Evolutionary conservation across 768 basidiomycete species (phyloP).

Genomic region (Collybia mongolica): DNA sequence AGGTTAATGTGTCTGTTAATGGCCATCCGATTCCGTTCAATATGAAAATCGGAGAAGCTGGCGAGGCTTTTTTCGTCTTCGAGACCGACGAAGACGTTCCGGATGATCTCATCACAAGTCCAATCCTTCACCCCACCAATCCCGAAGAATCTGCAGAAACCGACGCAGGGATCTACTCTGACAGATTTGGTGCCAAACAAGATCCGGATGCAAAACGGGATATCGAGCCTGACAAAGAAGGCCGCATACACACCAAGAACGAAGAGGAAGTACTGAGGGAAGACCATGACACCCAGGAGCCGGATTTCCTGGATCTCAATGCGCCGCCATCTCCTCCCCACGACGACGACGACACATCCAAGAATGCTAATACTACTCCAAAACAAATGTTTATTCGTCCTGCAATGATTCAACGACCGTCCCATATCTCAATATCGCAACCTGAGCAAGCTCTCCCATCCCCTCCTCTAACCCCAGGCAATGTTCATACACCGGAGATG

Average conservation of each 20-base stretch:
- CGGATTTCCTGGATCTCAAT: slow-evolving; percentile 86
- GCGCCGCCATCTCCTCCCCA: slow-evolving; percentile 33
- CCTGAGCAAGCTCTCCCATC: slow-evolving; percentile 26
- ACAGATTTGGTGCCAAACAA: slow-evolving; percentile 41
- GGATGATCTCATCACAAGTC: slow-evolving; percentile 90
- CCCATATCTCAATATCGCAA: slow-evolving; percentile 28
- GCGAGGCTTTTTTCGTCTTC: slow-evolving; percentile 98
- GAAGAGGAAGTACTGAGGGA: slow-evolving; percentile 11
- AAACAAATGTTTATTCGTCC: slow-evolving; percentile 28
- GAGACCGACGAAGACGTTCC: slow-evolving; percentile 96
- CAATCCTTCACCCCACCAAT: slow-evolving; percentile 71
- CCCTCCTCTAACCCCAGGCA: slow-evolving; percentile 27
- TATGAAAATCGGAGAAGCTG: slow-evolving; percentile 99
- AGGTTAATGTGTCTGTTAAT: slow-evolving; percentile 92
- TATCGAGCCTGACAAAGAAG: slow-evolving; percentile 5
- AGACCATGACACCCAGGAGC: slow-evolving; percentile 41
- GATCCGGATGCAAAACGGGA: slow-evolving; percentile 24
- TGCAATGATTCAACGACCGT: slow-evolving; percentile 19
- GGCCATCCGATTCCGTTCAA: slow-evolving; percentile 82
- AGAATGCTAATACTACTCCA: slow-evolving; percentile 25
- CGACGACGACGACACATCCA: slow-evolving; percentile 18
- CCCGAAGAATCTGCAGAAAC: slow-evolving; percentile 32
- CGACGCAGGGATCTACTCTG: slow-evolving; percentile 24
- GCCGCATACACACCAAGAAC: neutral
- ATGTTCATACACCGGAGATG: slow-evolving; percentile 25